Evolutionary conservation across 1,284 basidiomycete genomes (phyloP).

Genomic region (Rhodotorula sp.): DNA sequence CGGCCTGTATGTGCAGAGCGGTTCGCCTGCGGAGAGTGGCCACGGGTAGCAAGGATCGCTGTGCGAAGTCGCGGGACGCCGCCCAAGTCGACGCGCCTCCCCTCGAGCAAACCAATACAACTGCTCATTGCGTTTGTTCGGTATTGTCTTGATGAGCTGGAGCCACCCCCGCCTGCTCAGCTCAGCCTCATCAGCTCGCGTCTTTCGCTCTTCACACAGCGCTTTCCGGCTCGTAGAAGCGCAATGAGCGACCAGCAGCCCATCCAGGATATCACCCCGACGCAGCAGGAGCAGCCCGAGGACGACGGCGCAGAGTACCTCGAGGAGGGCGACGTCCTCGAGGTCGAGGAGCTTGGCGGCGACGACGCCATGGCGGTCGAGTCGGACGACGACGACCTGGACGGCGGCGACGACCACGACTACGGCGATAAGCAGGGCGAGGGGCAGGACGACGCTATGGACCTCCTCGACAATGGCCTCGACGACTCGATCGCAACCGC

Average conservation of each 20-base stretch:
- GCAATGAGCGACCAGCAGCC: not conserved
- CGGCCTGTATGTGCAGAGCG: too few species aligned
- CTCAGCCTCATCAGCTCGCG: conserved; percentile 2
- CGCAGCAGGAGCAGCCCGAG: not conserved
- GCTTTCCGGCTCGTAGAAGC: not conserved
- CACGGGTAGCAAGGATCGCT: not conserved
- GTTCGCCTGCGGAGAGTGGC: too few species aligned
- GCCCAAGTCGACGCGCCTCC: too few species aligned
- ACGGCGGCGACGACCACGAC: conserved; percentile 16
- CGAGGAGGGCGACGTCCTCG: conserved; percentile 39
- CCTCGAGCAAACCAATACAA: too few species aligned
- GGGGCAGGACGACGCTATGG: conserved; percentile 45
- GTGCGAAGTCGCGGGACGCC: not conserved
- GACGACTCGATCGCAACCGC: conserved; percentile 51
- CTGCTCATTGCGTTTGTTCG: too few species aligned
- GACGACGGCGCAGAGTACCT: conserved; percentile 23
- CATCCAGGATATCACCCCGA: not conserved
- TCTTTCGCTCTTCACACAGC: not conserved
- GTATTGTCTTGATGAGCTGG: too few species aligned
- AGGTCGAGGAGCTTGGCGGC: conserved; percentile 41
- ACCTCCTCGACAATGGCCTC: conserved; percentile 39
- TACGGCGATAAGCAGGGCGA: conserved; percentile 6
- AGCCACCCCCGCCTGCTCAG: too few species aligned
- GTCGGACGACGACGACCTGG: conserved; percentile 44
- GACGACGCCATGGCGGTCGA: conserved; percentile 31